Conservation (phyloP, 2,329 filamentous ascomycete genomes). For the Aspergillus neoniger region DNA sequence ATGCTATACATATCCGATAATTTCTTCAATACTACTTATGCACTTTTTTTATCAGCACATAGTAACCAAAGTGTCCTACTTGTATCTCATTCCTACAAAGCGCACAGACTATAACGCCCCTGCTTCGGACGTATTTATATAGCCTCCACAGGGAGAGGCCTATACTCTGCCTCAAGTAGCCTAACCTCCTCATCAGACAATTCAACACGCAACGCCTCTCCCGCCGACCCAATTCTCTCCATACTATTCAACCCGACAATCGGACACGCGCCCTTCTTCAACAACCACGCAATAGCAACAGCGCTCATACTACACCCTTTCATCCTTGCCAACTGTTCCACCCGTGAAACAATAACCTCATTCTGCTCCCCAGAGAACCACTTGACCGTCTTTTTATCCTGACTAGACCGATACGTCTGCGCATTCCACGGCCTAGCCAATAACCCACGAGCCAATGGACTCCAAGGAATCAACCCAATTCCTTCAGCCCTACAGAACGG, state of each 20-base stretch:
- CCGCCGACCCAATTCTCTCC: slow-evolving; percentile 10
- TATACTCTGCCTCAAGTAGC: slow-evolving; percentile 5
- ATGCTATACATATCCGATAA: too few species aligned
- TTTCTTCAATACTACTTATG: too few species aligned
- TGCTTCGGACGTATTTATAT: background rate
- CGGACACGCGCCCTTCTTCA: slow-evolving; percentile 24
- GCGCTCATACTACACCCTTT: slow-evolving; percentile 26
- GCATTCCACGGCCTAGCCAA: slow-evolving; percentile 30
- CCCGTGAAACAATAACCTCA: slow-evolving; percentile 16
- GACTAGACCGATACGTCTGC: background rate
- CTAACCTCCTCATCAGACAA: background rate
- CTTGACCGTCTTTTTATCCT: background rate
- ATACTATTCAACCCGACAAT: slow-evolving; percentile 29
- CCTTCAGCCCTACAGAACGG: slow-evolving; percentile 25
- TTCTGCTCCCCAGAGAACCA: slow-evolving; percentile 4
- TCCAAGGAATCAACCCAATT: slow-evolving; percentile 26
- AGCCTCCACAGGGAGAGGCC: background rate
- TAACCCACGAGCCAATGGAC: slow-evolving; percentile 33
- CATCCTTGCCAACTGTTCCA: slow-evolving; percentile 17
- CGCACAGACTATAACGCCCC: background rate
- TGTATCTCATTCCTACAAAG: background rate
- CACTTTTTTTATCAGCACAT: too few species aligned
- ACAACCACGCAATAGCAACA: slow-evolving; percentile 27
- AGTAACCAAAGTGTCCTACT: too few species aligned
- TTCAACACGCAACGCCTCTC: background rate